Base-by-base conservation (phyloP, 257 asterid genomes). In the Penstemon barbatus region DNA sequence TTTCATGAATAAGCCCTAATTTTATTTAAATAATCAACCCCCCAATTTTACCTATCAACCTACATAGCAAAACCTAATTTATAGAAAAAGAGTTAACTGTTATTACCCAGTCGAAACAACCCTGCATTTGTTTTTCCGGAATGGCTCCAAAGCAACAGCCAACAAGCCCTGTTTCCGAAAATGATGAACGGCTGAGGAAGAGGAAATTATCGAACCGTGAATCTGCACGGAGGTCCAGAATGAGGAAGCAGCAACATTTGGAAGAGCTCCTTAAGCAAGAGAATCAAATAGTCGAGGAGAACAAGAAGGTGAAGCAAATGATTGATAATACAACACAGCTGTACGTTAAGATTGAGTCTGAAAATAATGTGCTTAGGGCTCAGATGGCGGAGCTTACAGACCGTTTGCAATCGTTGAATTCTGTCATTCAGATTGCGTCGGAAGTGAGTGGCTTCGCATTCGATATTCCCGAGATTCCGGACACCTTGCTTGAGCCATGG, bases 281-380 rank as follows among this genome's bases (percentile, higher is more conserved):
- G 62, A 66, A 44, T 61, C 78, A 75, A 60, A 60, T 89, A 67
- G 65, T 85, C 82, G 78, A 66, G 58, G 82, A 83, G 56, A 89
- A 82, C 72, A 78, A 81, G 63, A 76, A 55, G 50, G 72, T 83
- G 67, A 18, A 44, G 63, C 56, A 71, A 25, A 85, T 76, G 86
- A 84, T 89, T n/a, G 95, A 87, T 6, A 77, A 52, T 57, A 66
- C 84, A 5, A 61, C 75, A 0, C 77, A 80, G 38, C 71, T 73
- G 69, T 72, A 82, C 62, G 5, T 72, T 58, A 57, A 65, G 42
- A 45, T 54, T 42, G 84, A 84, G 2, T 69, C 85, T 3, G 79
- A 81, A 63, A 89, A 89, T 37, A 78, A 79, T 77, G 97, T 87
- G 41, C 71, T 89, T 46, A 85, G 87, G 74, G 96, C 95, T 58